A percentile compares a stretch with the other conserved stretches of the same genome.
Conservation (phyloP, 495 filamentous ascomycete genomes). For the Aspergillus coremiiformis region DNA sequence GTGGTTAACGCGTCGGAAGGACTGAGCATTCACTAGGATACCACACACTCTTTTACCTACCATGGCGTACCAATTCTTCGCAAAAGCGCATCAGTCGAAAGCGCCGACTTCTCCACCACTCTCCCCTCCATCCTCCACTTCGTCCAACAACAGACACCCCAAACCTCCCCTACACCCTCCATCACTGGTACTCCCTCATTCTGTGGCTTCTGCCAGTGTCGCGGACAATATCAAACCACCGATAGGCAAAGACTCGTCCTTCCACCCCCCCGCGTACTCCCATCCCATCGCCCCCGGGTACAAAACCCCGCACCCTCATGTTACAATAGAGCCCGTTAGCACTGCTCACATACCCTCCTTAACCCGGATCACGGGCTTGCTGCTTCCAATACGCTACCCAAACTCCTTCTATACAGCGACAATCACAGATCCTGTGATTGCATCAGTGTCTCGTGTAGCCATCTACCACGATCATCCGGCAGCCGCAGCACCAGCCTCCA, state of each 20-base stretch:
- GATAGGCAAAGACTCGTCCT: constrained; percentile 20
- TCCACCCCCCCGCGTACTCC: constrained; percentile 29
- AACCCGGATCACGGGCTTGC: constrained; percentile 71
- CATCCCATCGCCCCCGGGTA: constrained; percentile 23
- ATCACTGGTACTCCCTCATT: constrained; percentile 16
- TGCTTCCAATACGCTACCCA: constrained; percentile 83
- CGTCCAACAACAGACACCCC: constrained; percentile 8
- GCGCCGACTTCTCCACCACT: constrained; percentile 22
- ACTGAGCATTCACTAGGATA: background rate
- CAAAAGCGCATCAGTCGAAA: constrained; percentile 28
- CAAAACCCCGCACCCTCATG: constrained; percentile 33
- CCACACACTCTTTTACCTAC: background rate
- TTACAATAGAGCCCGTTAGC: constrained; percentile 51
- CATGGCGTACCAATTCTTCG: constrained; percentile 40
- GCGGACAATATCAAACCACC: constrained; percentile 22
- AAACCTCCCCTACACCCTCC: constrained; percentile 30
- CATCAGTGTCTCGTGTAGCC: constrained; percentile 71
- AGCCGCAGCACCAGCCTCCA: constrained; percentile 29
- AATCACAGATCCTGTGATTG: constrained; percentile 56
- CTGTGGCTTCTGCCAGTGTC: constrained; percentile 12
- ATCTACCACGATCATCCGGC: constrained; percentile 51
- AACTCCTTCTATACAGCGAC: constrained; percentile 77
- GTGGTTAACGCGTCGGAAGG: background rate
- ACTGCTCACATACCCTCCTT: constrained; percentile 62
- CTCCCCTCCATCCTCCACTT: constrained; percentile 17